Base-by-base conservation (phyloP, 169 alveolate genomes). In the Toxoplasma gondii region DNA sequence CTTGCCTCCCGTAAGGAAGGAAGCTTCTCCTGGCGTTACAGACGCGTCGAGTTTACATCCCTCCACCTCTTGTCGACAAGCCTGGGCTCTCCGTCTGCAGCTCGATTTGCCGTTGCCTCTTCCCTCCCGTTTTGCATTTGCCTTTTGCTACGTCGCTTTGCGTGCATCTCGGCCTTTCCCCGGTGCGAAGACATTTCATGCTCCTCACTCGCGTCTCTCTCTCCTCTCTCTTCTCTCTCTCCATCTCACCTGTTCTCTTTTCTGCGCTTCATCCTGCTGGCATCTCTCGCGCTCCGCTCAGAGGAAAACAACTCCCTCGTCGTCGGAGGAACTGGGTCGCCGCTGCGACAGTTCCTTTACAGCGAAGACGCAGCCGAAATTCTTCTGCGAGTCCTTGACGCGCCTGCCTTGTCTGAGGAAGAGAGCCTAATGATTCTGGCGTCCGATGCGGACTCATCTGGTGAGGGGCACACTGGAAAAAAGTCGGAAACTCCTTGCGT, bases 261-360 rank as follows among this genome's bases (percentile, higher is more conserved):
- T 17, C 4, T 45, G 39, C 86, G 22, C 86, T 78, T 10, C 39
- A 9, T 31, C n/a, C 86, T 12, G 39, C n/a, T 17, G 12, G 49
- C 45, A 17, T 78, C 86, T 78, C 27, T 64, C 78, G 17, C 27
- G 17, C 82, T 69, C 38, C 17, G 82, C 17, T 19, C 45, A 78
- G 86, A n/a, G 29, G 10, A 78, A 19, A 38, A 78, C 44, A 78
- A 7, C 10, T 45, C 86, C 7, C 91, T 96, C 91, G 44, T 53
- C 54, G 94, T 94, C 67, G 69, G 84, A 16, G 97, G 97, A 10
- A 90, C 53, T 16, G 97, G 97, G n/a, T 58, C 64, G 58, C 94
- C 97, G 45, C 83, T 94, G 38, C 94, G 97, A 64, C 97, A 96
- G 87, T 96, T 96, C 69, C 69, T 96, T n/a, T 96, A 88, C 92